Evolutionary conservation across 176 grass and related monocot genomes (phyloP), one percentile per base, ranked within the genome.

Genomic region (Aechmea fasciata): DNA sequence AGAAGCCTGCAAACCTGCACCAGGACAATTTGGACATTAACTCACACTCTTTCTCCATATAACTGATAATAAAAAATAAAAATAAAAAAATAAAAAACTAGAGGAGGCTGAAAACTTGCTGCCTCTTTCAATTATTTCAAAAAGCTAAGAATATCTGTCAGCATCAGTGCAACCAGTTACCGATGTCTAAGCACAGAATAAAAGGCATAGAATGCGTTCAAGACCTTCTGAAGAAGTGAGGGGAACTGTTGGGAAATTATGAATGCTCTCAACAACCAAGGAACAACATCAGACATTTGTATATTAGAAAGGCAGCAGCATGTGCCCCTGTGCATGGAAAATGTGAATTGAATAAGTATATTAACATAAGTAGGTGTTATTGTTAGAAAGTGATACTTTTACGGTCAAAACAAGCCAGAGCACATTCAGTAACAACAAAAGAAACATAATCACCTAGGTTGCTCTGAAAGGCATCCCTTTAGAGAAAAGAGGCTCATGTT

Each of bases 201-300:
- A 49, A 59, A 48, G 69, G 47, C 55, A 69, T 10, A 13, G 11
- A 47, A 74, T 66, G 71, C 25, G 49, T 24, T 23, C 22, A 70
- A 67, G 63, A 97, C 93, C 93, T 97, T 88, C 68, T 89, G 88
- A 69, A 65, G 49, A 85, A 90, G 84, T 51, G 83, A 79, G 50
- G 93, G 86, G 12, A 73, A 78, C 54, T 97, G 78, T 74, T 51
- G 71, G 24, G 81, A 90, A 52, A 92, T 79, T 63, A 90, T 74
- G 75, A 92, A 97, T 62, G 89, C 81, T 77, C 77, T 85, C 50
- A 97, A 80, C 81, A 97, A 83, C 89, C 81, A 97, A 7, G 68
- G 55, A 75, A 89, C 68, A 62, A 87, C 52, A 73, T 82, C 71
- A 53, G 75, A 68, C 69, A 85, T 85, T 71, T 78, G 65, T 64